Evolutionary conservation across 257 asterid genomes (phyloP).

Genomic region (Nicotiana undulata): DNA sequence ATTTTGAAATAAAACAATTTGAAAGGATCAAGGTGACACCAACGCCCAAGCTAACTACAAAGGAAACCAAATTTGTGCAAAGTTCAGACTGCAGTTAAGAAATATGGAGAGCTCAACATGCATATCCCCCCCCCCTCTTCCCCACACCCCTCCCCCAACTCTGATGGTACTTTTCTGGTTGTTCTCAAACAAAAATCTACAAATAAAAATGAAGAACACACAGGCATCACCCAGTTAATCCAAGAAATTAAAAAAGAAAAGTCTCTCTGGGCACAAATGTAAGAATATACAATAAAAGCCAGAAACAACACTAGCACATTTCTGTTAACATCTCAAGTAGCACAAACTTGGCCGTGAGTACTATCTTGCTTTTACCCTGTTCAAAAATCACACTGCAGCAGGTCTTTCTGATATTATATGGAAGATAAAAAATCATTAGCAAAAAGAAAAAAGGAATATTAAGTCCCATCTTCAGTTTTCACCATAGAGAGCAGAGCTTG

Average conservation of each 20-base stretch:
- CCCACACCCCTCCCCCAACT: not conserved
- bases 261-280: not conserved
- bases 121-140: not conserved
- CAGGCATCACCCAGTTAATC: not conserved
- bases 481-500: constrained; percentile 9
- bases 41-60: not conserved
- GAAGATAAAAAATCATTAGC: not conserved
- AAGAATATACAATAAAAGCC: not conserved
- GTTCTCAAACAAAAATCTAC: not conserved
- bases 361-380: not conserved
- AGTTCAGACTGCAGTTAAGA: not conserved
- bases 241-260: not conserved
- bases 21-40: not conserved
- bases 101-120: not conserved
- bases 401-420: not conserved
- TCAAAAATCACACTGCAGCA: not conserved
- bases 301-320: not conserved
- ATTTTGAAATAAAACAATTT: not conserved
- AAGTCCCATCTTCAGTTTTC: constrained; percentile 9
- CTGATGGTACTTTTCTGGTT: not conserved
- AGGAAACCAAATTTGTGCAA: not conserved
- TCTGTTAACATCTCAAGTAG: not conserved
- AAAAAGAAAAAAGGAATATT: constrained; percentile 10
- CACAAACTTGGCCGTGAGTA: not conserved
- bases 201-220: not conserved